Conservation (phyloP, 345 rosid genomes). For the Xanthoceras sorbifolium region DNA sequence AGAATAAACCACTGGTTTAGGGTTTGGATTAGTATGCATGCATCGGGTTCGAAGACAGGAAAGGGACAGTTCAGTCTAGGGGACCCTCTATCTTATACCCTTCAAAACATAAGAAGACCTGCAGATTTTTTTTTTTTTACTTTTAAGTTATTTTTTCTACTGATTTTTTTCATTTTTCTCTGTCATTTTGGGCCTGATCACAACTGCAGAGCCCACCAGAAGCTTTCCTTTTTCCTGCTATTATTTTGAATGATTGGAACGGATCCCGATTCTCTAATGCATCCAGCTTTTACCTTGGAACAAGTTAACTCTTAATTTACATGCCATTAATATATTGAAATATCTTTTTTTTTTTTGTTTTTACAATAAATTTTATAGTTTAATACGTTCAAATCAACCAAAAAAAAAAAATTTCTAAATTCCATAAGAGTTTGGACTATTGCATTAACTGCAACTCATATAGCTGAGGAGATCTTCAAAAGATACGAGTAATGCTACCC, state of each 20-base stretch:
- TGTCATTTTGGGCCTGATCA: neutral
- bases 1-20: slow-evolving; percentile 12
- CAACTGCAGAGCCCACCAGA: neutral
- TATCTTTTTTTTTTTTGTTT: neutral
- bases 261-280: neutral
- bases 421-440: too few relatives aligned
- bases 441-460: too few relatives aligned
- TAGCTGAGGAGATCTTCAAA: too few relatives aligned
- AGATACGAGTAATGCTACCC: too few relatives aligned
- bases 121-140: neutral
- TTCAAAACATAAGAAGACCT: neutral
- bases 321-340: neutral
- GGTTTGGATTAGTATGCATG: neutral
- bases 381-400: too few relatives aligned
- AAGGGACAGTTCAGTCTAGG: neutral
- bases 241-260: neutral
- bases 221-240: neutral
- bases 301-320: neutral
- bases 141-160: neutral
- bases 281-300: neutral
- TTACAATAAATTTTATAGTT: too few relatives aligned
- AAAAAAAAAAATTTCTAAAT: too few relatives aligned
- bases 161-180: neutral
- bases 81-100: neutral
- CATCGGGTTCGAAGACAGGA: slow-evolving; percentile 12